phyloP scores from a whole-genome alignment of 2,329 filamentous ascomycete genomes.

The Botrytis sinoallii region DNA sequence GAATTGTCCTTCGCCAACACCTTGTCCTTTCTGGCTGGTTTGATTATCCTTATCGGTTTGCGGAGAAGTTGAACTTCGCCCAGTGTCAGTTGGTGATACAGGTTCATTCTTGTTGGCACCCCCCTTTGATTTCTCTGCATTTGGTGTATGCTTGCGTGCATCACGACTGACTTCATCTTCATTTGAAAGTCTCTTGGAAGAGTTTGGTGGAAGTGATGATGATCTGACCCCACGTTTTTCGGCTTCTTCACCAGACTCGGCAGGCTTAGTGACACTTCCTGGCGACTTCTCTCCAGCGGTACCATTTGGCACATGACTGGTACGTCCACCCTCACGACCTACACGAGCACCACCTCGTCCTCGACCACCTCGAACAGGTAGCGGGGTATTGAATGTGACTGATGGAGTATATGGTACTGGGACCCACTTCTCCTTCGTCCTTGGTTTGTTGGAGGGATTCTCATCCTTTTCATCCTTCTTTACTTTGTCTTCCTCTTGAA shows the following conservation, averaged over 20 bases:
- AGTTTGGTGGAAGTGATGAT: conserved; percentile 35
- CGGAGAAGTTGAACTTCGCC: conserved; percentile 37
- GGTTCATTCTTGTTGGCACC: conserved; percentile 29
- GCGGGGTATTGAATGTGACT: conserved; percentile 81
- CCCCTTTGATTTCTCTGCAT: conserved; percentile 31
- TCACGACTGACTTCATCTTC: conserved; percentile 30
- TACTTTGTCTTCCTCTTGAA: conserved; percentile 62
- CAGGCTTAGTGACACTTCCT: conserved; percentile 21
- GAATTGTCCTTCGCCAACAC: conserved; percentile 29
- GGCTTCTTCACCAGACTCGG: conserved; percentile 21
- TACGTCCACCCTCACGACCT: conserved; percentile 42
- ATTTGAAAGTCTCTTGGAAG: conserved; percentile 28
- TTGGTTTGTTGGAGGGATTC: conserved; percentile 50
- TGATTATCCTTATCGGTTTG: conserved; percentile 33
- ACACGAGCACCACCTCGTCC: conserved; percentile 44
- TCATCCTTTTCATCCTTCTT: conserved; percentile 64
- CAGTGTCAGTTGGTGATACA: conserved; percentile 31
- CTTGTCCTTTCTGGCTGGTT: conserved; percentile 24
- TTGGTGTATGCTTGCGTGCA: conserved; percentile 31
- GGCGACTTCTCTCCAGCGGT: conserved; percentile 32
- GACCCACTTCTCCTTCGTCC: conserved; percentile 81
- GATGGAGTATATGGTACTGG: conserved; percentile 77
- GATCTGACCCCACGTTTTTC: conserved; percentile 32
- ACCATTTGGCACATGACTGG: conserved; percentile 32
- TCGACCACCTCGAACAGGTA: conserved; percentile 61